Conservation (phyloP, 495 filamentous ascomycete genomes). For the Daldinia decipiens region DNA sequence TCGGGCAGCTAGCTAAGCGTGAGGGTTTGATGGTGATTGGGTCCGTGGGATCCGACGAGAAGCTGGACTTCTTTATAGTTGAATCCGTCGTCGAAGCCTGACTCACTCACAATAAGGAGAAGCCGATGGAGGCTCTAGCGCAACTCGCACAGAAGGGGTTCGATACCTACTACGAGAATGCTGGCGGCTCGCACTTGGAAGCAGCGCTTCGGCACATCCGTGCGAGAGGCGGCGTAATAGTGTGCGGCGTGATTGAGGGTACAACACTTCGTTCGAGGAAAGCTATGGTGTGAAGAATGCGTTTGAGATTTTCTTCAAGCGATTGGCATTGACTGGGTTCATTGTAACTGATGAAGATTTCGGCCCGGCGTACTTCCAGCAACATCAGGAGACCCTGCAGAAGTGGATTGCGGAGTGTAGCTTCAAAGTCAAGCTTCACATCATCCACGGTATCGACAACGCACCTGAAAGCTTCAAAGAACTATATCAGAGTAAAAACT, state of each 20-base stretch:
- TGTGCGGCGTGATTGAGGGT: slow-evolving; percentile 72
- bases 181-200: too few species aligned
- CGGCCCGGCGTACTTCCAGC: slow-evolving; percentile 72
- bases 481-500: slow-evolving; percentile 74
- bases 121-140: too few species aligned
- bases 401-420: slow-evolving; percentile 86
- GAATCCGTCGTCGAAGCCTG: too few species aligned
- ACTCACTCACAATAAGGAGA: too few species aligned
- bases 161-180: too few species aligned
- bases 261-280: slow-evolving; percentile 71
- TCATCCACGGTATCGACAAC: slow-evolving; percentile 86
- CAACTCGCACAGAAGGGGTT: too few species aligned
- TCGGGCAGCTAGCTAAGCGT: slow-evolving; percentile 86
- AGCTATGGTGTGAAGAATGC: slow-evolving; percentile 77
- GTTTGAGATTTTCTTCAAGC: slow-evolving; percentile 55
- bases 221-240: slow-evolving; percentile 76
- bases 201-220: slow-evolving; percentile 71
- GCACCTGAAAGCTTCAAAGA: slow-evolving; percentile 29
- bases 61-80: too few species aligned
- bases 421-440: slow-evolving; percentile 74
- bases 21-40: slow-evolving; percentile 67
- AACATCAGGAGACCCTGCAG: slow-evolving; percentile 81
- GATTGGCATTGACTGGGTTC: slow-evolving; percentile 73
- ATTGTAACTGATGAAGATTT: slow-evolving; percentile 71
- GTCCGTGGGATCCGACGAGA: too few species aligned